Evolutionary conservation across 345 rosid genomes (phyloP).

Genomic region (Citrus mangshanensis): DNA sequence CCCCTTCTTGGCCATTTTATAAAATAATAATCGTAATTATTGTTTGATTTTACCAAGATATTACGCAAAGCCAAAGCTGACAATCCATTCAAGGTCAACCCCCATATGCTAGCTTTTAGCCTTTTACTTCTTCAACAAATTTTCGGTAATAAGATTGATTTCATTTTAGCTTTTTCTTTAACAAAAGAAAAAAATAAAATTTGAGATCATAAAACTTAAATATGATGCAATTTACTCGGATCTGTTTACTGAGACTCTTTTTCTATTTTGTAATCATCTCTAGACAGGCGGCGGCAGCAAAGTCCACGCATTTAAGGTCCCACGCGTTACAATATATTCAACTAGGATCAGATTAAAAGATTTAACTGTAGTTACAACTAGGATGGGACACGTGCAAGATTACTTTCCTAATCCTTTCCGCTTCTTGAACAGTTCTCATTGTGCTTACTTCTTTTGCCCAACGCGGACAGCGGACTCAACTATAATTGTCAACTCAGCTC

Average conservation of each 20-base stretch:
- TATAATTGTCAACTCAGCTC: neutral
- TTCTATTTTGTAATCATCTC: too few species aligned
- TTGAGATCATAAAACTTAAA: too few species aligned
- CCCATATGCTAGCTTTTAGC: neutral
- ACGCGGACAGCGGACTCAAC: slow-evolving; percentile 4
- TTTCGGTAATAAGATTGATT: too few species aligned
- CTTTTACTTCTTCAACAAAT: neutral
- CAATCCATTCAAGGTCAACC: neutral
- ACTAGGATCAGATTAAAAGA: too few species aligned
- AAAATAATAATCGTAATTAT: too few species aligned
- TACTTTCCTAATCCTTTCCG: neutral
- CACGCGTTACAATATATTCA: neutral
- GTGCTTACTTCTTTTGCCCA: neutral
- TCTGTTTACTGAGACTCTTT: too few species aligned
- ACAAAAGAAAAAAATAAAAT: too few species aligned
- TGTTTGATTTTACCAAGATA: too few species aligned
- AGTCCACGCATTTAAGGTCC: neutral
- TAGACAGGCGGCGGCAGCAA: neutral
- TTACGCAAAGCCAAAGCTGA: slow-evolving; percentile 4
- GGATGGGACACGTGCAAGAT: neutral
- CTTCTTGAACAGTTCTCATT: neutral
- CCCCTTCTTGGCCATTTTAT: neutral
- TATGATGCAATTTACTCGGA: too few species aligned
- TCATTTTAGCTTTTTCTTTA: too few species aligned
- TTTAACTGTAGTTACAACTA: neutral